A percentile compares a stretch with the other conserved stretches of the same genome.
phyloP scores from a whole-genome alignment of 1,284 basidiomycete genomes.

The Takashimella koratensis region DNA sequence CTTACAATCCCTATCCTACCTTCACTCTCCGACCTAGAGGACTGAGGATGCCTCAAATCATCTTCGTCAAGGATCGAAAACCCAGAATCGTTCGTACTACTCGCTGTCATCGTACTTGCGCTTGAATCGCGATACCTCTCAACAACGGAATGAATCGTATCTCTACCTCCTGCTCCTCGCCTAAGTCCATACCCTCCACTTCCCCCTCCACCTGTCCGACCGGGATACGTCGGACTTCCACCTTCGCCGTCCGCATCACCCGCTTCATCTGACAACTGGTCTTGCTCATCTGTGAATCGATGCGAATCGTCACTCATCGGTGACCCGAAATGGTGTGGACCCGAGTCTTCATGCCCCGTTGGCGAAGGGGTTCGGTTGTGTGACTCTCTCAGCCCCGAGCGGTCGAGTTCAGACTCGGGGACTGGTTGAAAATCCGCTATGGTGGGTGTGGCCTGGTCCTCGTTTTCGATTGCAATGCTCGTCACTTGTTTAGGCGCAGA shows the following conservation, averaged over 20 bases:
- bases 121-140: background rate
- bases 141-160: background rate
- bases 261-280: background rate
- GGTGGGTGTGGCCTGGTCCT: background rate
- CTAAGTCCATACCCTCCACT: no score
- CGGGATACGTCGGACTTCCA: no score
- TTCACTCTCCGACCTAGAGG: constrained; percentile 8
- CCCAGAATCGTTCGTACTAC: background rate
- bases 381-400: background rate
- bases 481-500: constrained; percentile 35
- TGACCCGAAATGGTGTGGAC: background rate
- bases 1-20: constrained; percentile 11
- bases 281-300: background rate
- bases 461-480: constrained; percentile 1
- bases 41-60: background rate
- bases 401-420: constrained; percentile 10
- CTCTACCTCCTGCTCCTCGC: no score
- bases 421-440: constrained; percentile 13
- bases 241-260: background rate
- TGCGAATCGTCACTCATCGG: background rate
- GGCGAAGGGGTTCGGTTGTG: background rate
- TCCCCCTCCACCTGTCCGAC: no score
- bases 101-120: background rate
- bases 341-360: background rate
- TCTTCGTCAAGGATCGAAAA: background rate